A percentile compares a stretch with the other conserved stretches of the same genome.
phyloP scores from a whole-genome alignment of 169 alveolate species.

The Theileria parva region DNA sequence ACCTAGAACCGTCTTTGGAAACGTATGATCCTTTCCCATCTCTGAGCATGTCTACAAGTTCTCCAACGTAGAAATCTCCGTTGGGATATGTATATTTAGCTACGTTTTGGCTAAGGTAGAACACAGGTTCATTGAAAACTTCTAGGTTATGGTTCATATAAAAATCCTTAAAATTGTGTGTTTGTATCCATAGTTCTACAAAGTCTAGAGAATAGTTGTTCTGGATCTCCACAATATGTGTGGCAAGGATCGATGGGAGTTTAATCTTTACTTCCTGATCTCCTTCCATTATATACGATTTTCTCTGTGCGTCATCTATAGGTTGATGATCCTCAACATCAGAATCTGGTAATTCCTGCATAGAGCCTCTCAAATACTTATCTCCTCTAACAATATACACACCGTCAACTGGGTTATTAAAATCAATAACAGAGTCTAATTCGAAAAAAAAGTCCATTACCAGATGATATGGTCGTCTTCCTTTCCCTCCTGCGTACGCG shows the following conservation, averaged over 20 bases:
- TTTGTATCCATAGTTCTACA: slow-evolving; percentile 49
- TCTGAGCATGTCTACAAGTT: slow-evolving; percentile 34
- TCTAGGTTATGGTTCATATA: slow-evolving; percentile 35
- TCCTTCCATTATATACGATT: slow-evolving; percentile 8
- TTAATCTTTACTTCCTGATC: slow-evolving; percentile 30
- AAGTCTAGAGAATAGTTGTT: slow-evolving; percentile 53
- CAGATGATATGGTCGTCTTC: slow-evolving; percentile 25
- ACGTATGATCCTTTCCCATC: slow-evolving; percentile 61
- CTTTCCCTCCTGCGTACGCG: slow-evolving; percentile 58
- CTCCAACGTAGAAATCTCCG: slow-evolving; percentile 63
- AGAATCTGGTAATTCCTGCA: slow-evolving; percentile 8
- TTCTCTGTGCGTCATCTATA: background rate
- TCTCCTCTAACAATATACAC: slow-evolving; percentile 40
- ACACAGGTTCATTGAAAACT: slow-evolving; percentile 48
- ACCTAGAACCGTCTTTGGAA: slow-evolving; percentile 47
- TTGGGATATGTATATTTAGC: slow-evolving; percentile 58
- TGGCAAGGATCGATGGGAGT: slow-evolving; percentile 34
- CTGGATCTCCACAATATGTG: slow-evolving; percentile 53
- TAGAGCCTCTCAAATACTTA: slow-evolving; percentile 30
- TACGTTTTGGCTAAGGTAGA: background rate
- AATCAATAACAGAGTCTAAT: slow-evolving; percentile 33
- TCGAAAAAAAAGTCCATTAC: slow-evolving; percentile 57
- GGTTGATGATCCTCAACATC: slow-evolving; percentile 6
- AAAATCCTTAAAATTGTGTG: slow-evolving; percentile 30
- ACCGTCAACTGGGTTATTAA: slow-evolving; percentile 49